Evolutionary conservation across 2,329 filamentous ascomycete species (phyloP).

Genomic region (Diplodia sapinea): DNA sequence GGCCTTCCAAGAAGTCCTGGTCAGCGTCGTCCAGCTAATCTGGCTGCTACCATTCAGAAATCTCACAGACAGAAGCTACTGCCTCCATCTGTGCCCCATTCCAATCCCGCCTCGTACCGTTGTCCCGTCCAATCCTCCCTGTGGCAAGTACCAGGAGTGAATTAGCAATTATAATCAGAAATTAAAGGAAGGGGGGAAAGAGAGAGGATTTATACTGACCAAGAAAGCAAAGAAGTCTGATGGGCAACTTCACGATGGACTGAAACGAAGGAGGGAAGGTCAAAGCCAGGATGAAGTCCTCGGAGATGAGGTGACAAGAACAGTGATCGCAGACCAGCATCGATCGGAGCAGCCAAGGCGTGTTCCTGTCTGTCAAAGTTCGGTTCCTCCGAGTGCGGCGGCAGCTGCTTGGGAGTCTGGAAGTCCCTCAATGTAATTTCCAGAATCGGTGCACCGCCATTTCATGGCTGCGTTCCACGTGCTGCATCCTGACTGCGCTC

Average conservation of each 20-base stretch:
- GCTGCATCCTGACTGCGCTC: not conserved
- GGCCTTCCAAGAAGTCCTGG: not conserved
- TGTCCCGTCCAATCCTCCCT: not conserved
- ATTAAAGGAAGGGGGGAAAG: not conserved
- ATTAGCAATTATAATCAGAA: conserved; percentile 2
- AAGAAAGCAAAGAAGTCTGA: not conserved
- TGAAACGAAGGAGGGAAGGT: not conserved
- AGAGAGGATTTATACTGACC: not conserved
- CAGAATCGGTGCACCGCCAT: not conserved
- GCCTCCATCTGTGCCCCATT: not conserved
- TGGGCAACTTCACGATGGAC: not conserved
- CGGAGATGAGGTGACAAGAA: too few species aligned
- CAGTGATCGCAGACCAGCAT: not conserved
- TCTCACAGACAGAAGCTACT: not conserved
- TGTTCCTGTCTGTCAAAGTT: not conserved
- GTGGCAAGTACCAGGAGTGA: not conserved
- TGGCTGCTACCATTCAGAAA: not conserved
- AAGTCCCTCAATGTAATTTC: not conserved
- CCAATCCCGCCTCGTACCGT: not conserved
- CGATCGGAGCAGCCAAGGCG: not conserved
- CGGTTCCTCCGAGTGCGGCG: not conserved
- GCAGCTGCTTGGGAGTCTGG: not conserved
- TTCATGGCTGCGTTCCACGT: not conserved
- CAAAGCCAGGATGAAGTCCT: too few species aligned
- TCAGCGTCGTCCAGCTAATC: not conserved